Evolutionary conservation across 495 filamentous ascomycete genomes (phyloP), one percentile per base, ranked within the genome.

Genomic region (Hypoxylon subgilvum): DNA sequence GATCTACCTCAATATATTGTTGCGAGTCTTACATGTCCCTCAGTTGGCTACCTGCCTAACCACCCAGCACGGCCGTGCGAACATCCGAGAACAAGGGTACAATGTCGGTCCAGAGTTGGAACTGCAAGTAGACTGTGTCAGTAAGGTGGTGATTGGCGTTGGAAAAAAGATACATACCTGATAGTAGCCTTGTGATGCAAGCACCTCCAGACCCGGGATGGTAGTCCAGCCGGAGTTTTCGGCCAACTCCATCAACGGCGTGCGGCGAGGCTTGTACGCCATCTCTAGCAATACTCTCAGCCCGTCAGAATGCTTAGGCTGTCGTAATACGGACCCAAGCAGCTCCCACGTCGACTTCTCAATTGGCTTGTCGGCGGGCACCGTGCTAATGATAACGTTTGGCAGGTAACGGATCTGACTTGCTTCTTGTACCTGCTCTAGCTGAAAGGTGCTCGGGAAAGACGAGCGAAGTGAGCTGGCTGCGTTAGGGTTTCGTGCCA

Each of bases 221-320:
- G 84, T 92, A 47, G 71, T 79, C 95, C 94, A 99, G n/a, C 90
- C 91, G 4, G 82, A 79, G 57, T 89, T 84, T 56, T 83, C 76
- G 3, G 95, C 93, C 64, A 96, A 72, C 70, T 86, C 80, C 90
- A 97, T 97, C 66, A 97, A 68, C 18, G 88, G 79, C 10, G 94
- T 99, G 21, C 87, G 80, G 0, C 82, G 70, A 19, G 94, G 95
- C 70, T 88, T 96, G 72, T 99, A 99, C 3, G 94, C 92, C 94
- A 99, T 97, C 76, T 99, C 94, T 1, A 96, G 74, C 49, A 97
- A 74, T 23, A 96, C 85, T 23, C 81, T 79, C 34, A 71, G 68
- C 7, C 69, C 68, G 25, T 77, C 69, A 1, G 64, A 67, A 9
- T 67, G 62, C 59, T 77, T 76, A 13, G 75, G 67, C 53, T 81